Evolutionary conservation across 1,284 basidiomycete species (phyloP).

Genomic region (Fomitopsis schrenkii): DNA sequence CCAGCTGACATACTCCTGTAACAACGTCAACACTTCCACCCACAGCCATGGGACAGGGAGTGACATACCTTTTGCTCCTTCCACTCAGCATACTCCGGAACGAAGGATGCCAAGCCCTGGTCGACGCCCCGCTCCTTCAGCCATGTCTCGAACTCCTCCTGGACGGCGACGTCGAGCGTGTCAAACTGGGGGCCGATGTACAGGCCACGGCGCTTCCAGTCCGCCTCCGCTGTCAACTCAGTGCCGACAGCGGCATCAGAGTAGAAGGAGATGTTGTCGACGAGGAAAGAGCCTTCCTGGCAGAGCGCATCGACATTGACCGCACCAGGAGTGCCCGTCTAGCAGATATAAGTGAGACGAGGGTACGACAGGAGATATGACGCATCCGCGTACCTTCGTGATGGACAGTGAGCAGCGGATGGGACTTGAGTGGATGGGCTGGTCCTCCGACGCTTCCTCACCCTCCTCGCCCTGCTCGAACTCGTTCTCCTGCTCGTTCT

Average conservation of each 20-base stretch:
- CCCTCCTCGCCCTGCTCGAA: conserved; percentile 34
- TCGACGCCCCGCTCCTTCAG: conserved; percentile 87
- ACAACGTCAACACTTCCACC: conserved; percentile 1
- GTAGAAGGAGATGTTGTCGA: conserved; percentile 92
- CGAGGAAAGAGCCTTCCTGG: conserved; percentile 80
- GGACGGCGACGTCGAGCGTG: conserved; percentile 83
- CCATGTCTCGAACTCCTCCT: conserved; percentile 84
- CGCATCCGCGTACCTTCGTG: conserved; percentile 59
- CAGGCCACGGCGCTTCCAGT: conserved; percentile 88
- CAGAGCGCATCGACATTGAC: conserved; percentile 79
- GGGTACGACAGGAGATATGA: neutral
- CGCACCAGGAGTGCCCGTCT: conserved; percentile 46
- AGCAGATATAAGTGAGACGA: neutral
- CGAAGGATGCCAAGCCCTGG: conserved; percentile 75
- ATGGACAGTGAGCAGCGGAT: conserved; percentile 79
- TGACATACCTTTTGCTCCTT: conserved; percentile 75
- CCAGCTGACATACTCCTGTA: conserved; percentile 90
- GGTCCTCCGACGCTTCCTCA: conserved; percentile 39
- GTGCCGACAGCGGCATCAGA: conserved; percentile 69
- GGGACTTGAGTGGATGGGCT: conserved; percentile 49
- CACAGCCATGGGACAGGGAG: neutral
- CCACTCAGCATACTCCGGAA: conserved; percentile 80
- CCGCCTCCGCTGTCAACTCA: conserved; percentile 82
- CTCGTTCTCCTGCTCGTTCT: conserved; percentile 44
- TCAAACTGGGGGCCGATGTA: conserved; percentile 96